A percentile compares a stretch with the other conserved stretches of the same genome.
Conservation (phyloP, 805 yeast genomes). For the Scheffersomyces stipitis region DNA sequence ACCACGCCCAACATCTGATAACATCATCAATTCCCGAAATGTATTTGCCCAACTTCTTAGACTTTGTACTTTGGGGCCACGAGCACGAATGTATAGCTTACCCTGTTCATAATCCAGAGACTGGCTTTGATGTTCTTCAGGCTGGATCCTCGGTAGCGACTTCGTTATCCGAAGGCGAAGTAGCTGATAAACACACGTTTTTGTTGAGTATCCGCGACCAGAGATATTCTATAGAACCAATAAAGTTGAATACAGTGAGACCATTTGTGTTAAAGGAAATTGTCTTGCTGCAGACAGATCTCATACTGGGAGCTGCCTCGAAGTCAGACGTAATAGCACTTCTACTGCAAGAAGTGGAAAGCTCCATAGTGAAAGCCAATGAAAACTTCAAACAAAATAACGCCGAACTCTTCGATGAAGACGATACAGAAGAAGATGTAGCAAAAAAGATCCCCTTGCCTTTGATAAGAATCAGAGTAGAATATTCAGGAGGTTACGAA, state of each 20-base stretch:
- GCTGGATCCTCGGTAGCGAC: slow-evolving; percentile 96
- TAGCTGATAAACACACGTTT: slow-evolving; percentile 70
- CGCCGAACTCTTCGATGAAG: slow-evolving; percentile 27
- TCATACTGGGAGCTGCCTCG: slow-evolving; percentile 61
- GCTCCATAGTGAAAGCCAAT: slow-evolving; percentile 60
- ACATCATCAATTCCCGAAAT: slow-evolving; percentile 84
- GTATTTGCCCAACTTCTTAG: slow-evolving; percentile 77
- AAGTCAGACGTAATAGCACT: slow-evolving; percentile 60
- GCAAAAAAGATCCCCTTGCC: slow-evolving; percentile 61
- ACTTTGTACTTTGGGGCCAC: slow-evolving; percentile 94
- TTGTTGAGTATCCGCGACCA: slow-evolving; percentile 63
- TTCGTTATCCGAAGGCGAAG: slow-evolving; percentile 81
- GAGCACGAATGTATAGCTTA: slow-evolving; percentile 91
- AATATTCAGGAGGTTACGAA: slow-evolving; percentile 86
- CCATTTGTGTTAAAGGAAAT: slow-evolving; percentile 79
- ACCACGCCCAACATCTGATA: slow-evolving; percentile 77
- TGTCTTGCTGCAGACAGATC: slow-evolving; percentile 48
- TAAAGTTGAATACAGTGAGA: slow-evolving; percentile 68
- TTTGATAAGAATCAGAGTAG: slow-evolving; percentile 76
- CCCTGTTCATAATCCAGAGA: slow-evolving; percentile 56
- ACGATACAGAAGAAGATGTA: slow-evolving; percentile 3
- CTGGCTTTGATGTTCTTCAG: slow-evolving; percentile 76
- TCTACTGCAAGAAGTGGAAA: slow-evolving; percentile 63
- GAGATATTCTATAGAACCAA: slow-evolving; percentile 55
- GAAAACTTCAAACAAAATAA: slow-evolving; percentile 43